These are phyloP conservation scores for Neurospora sp. DNA, from an alignment of 495 filamentous ascomycete species.

Conservation along the genomic window DNA sequence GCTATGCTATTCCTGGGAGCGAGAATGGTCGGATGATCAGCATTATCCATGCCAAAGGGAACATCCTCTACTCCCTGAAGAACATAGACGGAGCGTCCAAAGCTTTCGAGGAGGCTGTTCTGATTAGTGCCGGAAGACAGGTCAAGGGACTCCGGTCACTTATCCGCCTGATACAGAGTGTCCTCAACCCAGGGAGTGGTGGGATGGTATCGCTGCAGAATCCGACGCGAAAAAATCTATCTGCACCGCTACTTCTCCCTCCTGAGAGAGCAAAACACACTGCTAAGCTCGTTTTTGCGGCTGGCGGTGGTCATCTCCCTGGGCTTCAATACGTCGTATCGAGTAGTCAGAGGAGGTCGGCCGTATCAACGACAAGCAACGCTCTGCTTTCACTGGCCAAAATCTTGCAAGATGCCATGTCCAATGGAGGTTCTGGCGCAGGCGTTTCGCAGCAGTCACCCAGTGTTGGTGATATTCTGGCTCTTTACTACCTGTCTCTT, in stretches of 20 bases:
- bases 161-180: constrained; percentile 69
- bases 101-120: constrained; percentile 90
- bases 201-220: not conserved
- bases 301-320: constrained; percentile 64
- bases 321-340: constrained; percentile 69
- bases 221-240: constrained; percentile 1
- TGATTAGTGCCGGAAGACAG: constrained; percentile 71
- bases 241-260: constrained; percentile 57
- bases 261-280: constrained; percentile 80
- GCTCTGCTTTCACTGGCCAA: constrained; percentile 91
- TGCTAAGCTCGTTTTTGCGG: constrained; percentile 71
- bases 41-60: constrained; percentile 91
- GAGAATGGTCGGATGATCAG: constrained; percentile 93
- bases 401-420: constrained; percentile 98
- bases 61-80: constrained; percentile 90
- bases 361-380: constrained; percentile 90
- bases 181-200: constrained; percentile 40
- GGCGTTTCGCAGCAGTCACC: constrained; percentile 50
- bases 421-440: constrained; percentile 53
- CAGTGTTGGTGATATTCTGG: constrained; percentile 85
- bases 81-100: constrained; percentile 74
- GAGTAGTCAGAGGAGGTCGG: constrained; percentile 65
- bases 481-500: constrained; percentile 91
- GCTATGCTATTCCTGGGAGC: constrained; percentile 72
- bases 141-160: constrained; percentile 66